Base-by-base conservation (phyloP, 2,329 filamentous ascomycete genomes). In the Hymenotorrendiella dingleyae region DNA sequence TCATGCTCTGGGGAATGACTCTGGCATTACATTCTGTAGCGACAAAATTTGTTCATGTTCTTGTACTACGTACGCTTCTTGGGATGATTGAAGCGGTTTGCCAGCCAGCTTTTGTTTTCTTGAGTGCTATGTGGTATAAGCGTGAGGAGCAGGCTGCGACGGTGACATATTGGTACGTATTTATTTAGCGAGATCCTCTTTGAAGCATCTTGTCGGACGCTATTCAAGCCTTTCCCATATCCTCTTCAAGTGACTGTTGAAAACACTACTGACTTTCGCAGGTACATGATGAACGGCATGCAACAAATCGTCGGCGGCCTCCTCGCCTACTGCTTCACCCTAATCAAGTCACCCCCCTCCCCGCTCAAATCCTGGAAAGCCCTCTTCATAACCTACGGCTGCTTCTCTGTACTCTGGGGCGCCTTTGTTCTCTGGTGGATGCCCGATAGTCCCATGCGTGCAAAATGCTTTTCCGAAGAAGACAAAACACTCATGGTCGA, bases 231-330 rank as follows among this genome's bases (percentile, higher is more conserved):
- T n/a, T n/a, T n/a, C n/a, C n/a, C n/a, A n/a, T n/a, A n/a, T n/a
- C n/a, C n/a, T n/a, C n/a, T n/a, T n/a, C n/a, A n/a, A n/a, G n/a
- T n/a, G n/a, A n/a, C n/a, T n/a, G n/a, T n/a, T n/a, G n/a, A n/a
- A n/a, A n/a, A n/a, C n/a, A n/a, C n/a, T n/a, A n/a, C n/a, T n/a
- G n/a, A n/a, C n/a, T n/a, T n/a, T n/a, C n/a, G n/a, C n/a, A n/a
- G n/a, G 19, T 84, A 84, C 61, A 84, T 84, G 77, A 86, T 86
- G 80, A 87, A 86, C 57, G 82, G 83, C 2, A 72, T 70, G 1
- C 82, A 86, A 57, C 82, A 80, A 58, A 79, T 83, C 17, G 68
- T 82, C 27, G 80, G 80, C 7, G 78, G 79, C 3, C 55, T 79
- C 3, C 63, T 83, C 0, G 78, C 80, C 1, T 84, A 82, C 52